A percentile compares a stretch with the other conserved stretches of the same genome.
Evolutionary conservation across 306 rosid genomes (phyloP).

Genomic region (Aeschynomene evenia): DNA sequence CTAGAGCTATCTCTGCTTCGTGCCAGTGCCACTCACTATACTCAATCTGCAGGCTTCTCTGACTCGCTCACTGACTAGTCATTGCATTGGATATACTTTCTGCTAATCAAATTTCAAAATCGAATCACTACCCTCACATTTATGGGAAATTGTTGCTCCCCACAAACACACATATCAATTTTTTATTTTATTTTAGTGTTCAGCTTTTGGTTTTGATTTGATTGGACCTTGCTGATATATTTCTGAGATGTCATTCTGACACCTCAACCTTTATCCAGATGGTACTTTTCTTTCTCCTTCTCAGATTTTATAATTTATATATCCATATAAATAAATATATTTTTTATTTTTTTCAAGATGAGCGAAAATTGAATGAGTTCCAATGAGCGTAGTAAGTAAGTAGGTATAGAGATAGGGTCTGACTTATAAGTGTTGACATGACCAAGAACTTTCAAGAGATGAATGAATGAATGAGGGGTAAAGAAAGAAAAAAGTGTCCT

Average conservation of each 20-base stretch:
- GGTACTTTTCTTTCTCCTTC: not conserved
- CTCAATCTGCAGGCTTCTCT: constrained; percentile 12
- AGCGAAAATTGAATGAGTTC: too few species aligned
- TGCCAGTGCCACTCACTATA: constrained; percentile 23
- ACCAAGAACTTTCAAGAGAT: not conserved
- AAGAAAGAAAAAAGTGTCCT: too few species aligned
- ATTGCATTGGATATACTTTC: not conserved
- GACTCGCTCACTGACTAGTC: not conserved
- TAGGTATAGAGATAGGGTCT: too few species aligned
- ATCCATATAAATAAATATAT: too few species aligned
- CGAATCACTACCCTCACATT: not conserved
- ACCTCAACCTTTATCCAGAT: not conserved
- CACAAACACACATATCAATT: too few species aligned
- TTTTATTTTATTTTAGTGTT: not conserved
- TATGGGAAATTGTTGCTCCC: not conserved
- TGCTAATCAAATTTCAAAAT: not conserved
- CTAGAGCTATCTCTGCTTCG: not conserved
- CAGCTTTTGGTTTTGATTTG: constrained; percentile 34
- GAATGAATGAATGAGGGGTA: too few species aligned
- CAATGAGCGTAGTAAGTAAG: too few species aligned
- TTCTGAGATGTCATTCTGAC: constrained; percentile 44
- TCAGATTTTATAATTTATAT: not conserved
- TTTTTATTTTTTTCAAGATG: not conserved
- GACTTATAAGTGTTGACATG: constrained; percentile 14
- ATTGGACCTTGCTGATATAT: constrained; percentile 39